phyloP scores from a whole-genome alignment of 2,329 filamentous ascomycete species.

The Beauveria rudraprayagi region DNA sequence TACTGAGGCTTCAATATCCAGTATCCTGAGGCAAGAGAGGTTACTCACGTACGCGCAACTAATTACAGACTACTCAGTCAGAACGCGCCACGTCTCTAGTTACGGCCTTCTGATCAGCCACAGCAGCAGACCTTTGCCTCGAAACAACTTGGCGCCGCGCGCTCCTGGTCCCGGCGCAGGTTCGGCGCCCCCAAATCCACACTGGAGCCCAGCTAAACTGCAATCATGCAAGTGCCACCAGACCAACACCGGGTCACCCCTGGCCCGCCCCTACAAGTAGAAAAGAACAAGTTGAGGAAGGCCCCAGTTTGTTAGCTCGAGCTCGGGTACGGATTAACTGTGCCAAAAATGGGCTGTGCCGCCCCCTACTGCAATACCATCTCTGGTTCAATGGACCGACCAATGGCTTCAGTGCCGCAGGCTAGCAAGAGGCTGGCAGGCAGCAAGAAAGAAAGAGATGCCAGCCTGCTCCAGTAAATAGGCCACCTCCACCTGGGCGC shows the following conservation, averaged over 20 bases:
- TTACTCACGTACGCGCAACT: too few relatives aligned
- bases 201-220: neutral
- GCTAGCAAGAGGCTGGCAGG: too few relatives aligned
- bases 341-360: conserved; percentile 3
- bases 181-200: conserved; percentile 10
- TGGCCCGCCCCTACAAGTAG: conserved; percentile 5
- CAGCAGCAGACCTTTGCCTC: neutral
- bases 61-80: too few relatives aligned
- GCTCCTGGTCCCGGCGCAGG: neutral
- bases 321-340: conserved; percentile 11
- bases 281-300: neutral
- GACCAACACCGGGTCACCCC: conserved; percentile 10
- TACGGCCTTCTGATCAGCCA: neutral
- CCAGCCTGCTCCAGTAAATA: too few relatives aligned
- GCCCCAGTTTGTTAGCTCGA: conserved; percentile 9
- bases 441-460: too few relatives aligned
- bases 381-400: neutral
- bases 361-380: neutral
- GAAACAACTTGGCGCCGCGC: neutral
- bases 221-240: conserved; percentile 1
- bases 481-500: too few relatives aligned
- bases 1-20: too few relatives aligned
- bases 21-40: too few relatives aligned
- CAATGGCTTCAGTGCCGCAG: neutral
- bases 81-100: too few relatives aligned